These are phyloP conservation scores for Monilinia laxa DNA, from an alignment of 2,329 filamentous ascomycete species.

Conservation along the genomic window DNA sequence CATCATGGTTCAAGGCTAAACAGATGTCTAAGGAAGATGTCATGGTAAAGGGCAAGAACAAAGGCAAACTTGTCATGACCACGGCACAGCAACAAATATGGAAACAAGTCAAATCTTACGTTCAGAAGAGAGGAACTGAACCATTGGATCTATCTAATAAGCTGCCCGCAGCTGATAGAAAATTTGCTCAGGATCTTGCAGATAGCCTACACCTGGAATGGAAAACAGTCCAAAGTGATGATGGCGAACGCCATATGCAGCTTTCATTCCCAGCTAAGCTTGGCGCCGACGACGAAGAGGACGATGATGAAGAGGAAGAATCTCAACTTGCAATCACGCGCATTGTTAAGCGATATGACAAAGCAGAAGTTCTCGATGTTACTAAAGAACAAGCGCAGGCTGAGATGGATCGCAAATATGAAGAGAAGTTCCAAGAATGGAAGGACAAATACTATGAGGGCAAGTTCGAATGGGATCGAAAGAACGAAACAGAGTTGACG, in stretches of 20 bases:
- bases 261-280: conserved; percentile 55
- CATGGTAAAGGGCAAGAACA: conserved; percentile 57
- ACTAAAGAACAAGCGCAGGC: conserved; percentile 76
- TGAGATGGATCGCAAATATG: conserved; percentile 79
- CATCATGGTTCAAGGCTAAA: conserved; percentile 90
- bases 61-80: conserved; percentile 74
- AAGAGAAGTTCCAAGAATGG: conserved; percentile 87
- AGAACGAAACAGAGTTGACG: conserved; percentile 76
- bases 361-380: conserved; percentile 79
- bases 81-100: conserved; percentile 80
- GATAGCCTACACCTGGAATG: conserved; percentile 64
- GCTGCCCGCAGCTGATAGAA: conserved; percentile 81
- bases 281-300: conserved; percentile 56
- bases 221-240: conserved; percentile 62
- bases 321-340: conserved; percentile 78
- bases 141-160: conserved; percentile 71
- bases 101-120: conserved; percentile 77
- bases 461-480: conserved; percentile 87
- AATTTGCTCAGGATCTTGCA: conserved; percentile 88
- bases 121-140: conserved; percentile 64
- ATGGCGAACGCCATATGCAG: conserved; percentile 65
- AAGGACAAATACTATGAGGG: conserved; percentile 89
- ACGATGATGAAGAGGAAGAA: conserved; percentile 71
- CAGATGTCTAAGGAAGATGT: conserved; percentile 67
- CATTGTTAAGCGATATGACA: conserved; percentile 87